Evolutionary conservation across 1,284 basidiomycete genomes (phyloP), one percentile per base, ranked within the genome.

Genomic region (Microbotryum lychnidis-dioicae): DNA sequence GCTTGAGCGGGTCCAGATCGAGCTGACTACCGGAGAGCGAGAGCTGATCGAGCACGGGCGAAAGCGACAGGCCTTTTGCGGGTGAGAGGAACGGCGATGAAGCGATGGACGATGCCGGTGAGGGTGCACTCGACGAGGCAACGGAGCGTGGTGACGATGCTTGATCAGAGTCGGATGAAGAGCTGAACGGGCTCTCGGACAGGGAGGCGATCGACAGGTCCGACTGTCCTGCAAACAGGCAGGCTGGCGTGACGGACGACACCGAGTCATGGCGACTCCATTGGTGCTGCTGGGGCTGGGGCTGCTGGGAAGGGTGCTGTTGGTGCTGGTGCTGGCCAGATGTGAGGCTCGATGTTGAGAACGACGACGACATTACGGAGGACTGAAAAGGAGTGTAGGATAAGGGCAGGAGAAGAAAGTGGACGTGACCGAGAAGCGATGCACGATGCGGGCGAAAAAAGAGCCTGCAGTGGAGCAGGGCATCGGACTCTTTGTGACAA

Each of bases 51-150:
- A 42, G 54, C 31, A 62, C 46, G 21, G 51, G 63, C 37, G 60
- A 52, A 9, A 51, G 47, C 18, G 54, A 48, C 33, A 54, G 56
- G 37, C 29, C 23, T 42, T 25, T 10, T 50, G 49, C 46, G 56
- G 61, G 57, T 6, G 54, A 53, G 42, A 68, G 61, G 16, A 63
- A 58, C 6, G 69, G 67, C 3, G 68, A 69, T 8, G 67, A 64
- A 2, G 57, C 57, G 56, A 67, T 50, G 16, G 63, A 64, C 10
- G 66, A 64, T 2, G 42, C 23, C 6, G 68, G 66, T 1, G 68
- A 69, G 9, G 58, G 33, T 6, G 59, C 57, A 21, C 51, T 56
- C 27, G 58, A 61, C 31, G 60, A 65, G 37, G 64, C 61, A 20
- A 62, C 18, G 50, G 60, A 49, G 1, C 60, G 60, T 4, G 61